Evolutionary conservation across 345 rosid genomes (phyloP).

Genomic region (Citrus cavaleriei): DNA sequence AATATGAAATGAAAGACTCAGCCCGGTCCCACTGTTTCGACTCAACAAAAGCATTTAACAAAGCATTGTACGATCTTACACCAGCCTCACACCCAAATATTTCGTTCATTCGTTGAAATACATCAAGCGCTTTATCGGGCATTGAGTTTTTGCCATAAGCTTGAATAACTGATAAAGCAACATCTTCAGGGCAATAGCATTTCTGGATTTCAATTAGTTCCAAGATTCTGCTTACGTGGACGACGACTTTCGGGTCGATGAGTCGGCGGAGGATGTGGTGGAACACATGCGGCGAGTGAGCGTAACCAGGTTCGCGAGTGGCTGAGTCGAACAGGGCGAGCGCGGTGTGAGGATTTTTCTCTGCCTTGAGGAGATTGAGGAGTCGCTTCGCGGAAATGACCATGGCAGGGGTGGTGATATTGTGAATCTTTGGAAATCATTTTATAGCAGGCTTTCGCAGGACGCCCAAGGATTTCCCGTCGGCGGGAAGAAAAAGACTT

Average conservation of each 20-base stretch:
- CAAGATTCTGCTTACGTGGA: constrained; percentile 48
- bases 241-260: constrained; percentile 37
- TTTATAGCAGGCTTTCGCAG: constrained; percentile 5
- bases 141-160: constrained; percentile 58
- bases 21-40: constrained; percentile 54
- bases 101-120: constrained; percentile 59
- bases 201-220: constrained; percentile 51
- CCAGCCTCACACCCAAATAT: constrained; percentile 76
- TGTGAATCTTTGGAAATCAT: constrained; percentile 6
- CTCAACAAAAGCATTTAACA: constrained; percentile 61
- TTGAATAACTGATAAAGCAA: constrained; percentile 61
- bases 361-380: constrained; percentile 62
- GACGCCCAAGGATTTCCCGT: neutral
- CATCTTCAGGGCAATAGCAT: constrained; percentile 73
- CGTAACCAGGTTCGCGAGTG: constrained; percentile 42
- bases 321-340: constrained; percentile 67
- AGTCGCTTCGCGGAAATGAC: constrained; percentile 58
- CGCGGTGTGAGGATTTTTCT: constrained; percentile 46
- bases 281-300: constrained; percentile 58
- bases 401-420: constrained; percentile 30
- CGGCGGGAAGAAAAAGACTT: neutral
- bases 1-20: constrained; percentile 46
- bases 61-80: constrained; percentile 58
- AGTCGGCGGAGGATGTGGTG: constrained; percentile 84
- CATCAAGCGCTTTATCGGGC: constrained; percentile 57